Conservation (phyloP, 139 green algal species). For the Micractinium sp. region DNA sequence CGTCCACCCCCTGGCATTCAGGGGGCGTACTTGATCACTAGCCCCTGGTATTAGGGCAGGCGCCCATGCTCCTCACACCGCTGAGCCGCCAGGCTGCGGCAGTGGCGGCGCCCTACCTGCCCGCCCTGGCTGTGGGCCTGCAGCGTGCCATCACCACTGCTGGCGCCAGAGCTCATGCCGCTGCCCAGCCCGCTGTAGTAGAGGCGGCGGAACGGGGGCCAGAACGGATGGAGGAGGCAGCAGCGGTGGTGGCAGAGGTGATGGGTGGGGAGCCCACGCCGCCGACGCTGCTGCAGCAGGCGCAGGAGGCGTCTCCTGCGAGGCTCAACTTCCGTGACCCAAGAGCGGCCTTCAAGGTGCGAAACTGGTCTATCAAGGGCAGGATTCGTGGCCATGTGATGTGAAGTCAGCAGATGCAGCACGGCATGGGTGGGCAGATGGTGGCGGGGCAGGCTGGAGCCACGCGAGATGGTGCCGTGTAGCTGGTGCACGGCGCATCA, state of each 20-base stretch:
- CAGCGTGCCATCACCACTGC: neutral
- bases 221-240: conserved; percentile 13
- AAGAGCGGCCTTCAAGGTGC: conserved; percentile 41
- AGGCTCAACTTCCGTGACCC: conserved; percentile 49
- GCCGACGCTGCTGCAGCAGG: neutral
- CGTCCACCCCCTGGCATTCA: neutral
- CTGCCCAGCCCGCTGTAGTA: neutral
- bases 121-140: neutral
- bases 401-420: too few relatives aligned
- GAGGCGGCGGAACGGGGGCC: conserved; percentile 9
- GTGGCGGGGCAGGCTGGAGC: too few relatives aligned
- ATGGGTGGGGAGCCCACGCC: conserved; percentile 8
- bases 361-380: neutral
- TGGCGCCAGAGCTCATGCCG: neutral
- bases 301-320: neutral
- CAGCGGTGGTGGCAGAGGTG: conserved; percentile 14
- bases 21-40: neutral
- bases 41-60: neutral
- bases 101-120: neutral
- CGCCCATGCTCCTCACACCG: neutral
- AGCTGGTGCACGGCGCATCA: too few relatives aligned
- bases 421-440: too few relatives aligned
- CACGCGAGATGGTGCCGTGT: too few relatives aligned
- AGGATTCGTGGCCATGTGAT: neutral
- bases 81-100: neutral